These are phyloP conservation scores for Penicillium sp. DNA, from an alignment of 2,329 filamentous ascomycete genomes.

Conservation along the genomic window DNA sequence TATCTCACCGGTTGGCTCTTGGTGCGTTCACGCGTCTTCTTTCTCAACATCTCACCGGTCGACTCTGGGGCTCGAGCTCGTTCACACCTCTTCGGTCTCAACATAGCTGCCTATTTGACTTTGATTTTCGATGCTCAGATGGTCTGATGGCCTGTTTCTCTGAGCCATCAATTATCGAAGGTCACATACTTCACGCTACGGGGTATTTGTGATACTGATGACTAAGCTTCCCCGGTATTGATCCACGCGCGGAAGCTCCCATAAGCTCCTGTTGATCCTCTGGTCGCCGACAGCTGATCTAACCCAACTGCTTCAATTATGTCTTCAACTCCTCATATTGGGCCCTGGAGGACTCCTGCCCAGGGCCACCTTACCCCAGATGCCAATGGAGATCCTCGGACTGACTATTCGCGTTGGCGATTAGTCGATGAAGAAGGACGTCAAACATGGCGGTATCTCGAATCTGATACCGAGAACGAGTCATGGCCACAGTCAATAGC, in stretches of 20 bases:
- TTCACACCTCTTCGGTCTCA: too few species aligned
- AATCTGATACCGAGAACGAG: constrained; percentile 68
- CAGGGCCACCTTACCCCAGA: constrained; percentile 39
- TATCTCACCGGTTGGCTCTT: too few species aligned
- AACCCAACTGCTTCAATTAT: not conserved
- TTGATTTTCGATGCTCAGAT: too few species aligned
- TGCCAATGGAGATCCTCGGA: constrained; percentile 53
- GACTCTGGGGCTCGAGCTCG: too few species aligned
- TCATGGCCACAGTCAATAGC: constrained; percentile 83
- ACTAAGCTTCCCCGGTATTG: constrained; percentile 11
- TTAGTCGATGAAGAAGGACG: constrained; percentile 78
- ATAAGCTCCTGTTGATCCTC: constrained; percentile 1
- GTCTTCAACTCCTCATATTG: constrained; percentile 29
- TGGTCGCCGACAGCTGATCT: not conserved
- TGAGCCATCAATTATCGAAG: not conserved
- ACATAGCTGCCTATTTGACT: too few species aligned
- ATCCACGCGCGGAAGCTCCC: not conserved
- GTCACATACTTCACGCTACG: constrained; percentile 8
- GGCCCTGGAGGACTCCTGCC: constrained; percentile 36
- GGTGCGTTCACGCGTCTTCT: too few species aligned
- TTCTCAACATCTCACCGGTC: too few species aligned
- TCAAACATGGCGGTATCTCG: constrained; percentile 92
- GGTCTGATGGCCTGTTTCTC: too few species aligned
- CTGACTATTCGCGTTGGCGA: constrained; percentile 82
- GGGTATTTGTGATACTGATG: constrained; percentile 9